Base-by-base conservation (phyloP, 2,329 filamentous ascomycete genomes). In the Daldinia sp. region DNA sequence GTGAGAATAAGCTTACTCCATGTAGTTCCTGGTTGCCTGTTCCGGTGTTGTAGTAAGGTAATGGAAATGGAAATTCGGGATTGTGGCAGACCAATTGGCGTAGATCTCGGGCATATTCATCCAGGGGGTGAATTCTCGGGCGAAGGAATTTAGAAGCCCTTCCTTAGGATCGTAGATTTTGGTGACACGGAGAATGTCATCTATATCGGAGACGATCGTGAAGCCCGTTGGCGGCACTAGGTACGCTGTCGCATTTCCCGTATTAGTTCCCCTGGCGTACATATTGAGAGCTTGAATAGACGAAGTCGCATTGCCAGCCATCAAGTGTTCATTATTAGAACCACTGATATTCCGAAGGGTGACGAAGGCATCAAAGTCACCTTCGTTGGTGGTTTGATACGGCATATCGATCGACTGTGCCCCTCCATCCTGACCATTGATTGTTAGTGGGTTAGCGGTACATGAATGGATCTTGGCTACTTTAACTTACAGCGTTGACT, bases 31-130 rank as follows among this genome's bases (percentile, higher is more conserved):
- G 0, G 91, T 92, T 3, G 87, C 83, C 74, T 94, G 91, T 77
- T 93, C 91, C 0, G 91, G 91, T 0, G 90, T 92, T 0, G 91
- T 94, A 0, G 91, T 94, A 17, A 94, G 81, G 77, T 94, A 94
- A 77, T 93, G 90, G 80, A 93, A 94, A 74, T 93, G 91, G 64
- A 88, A 81, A 71, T 91, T 83, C 0, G 86, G 83, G 11, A 92
- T 80, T 19, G 82, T 85, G n/a, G 78, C 77, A 1, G 85, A 87
- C 90, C 90, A 93, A 72, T 92, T 91, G 67, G 87, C 85, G 74
- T 92, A 94, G 68, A 93, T 88, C 2, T 87, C 82, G 0, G 90
- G 90, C 91, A 94, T 94, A 76, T 93, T 90, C 81, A 89, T 81
- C 91, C 91, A 94, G 0, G 85, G 82, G 0, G 81, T 83, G 73